Evolutionary conservation across 306 rosid species (phyloP).

Genomic region (Hippophae gyantsensis): DNA sequence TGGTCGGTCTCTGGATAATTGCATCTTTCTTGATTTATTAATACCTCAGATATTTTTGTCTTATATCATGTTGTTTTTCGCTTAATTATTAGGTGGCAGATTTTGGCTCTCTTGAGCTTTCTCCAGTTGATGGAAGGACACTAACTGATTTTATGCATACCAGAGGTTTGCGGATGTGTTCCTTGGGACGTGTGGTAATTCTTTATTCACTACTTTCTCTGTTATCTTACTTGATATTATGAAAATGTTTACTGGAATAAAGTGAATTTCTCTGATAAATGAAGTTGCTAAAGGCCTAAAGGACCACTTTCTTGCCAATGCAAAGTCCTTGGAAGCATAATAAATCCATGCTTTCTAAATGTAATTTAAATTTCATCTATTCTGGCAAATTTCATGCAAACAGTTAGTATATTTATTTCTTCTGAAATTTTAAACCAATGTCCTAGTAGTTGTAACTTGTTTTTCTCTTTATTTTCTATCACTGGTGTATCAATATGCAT

Average conservation of each 20-base stretch:
- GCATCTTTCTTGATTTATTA: conserved; percentile 3
- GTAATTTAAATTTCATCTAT: no score
- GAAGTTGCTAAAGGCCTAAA: no score
- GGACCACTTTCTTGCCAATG: no score
- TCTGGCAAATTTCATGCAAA: no score
- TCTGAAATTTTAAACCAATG: no score
- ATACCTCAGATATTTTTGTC: conserved; percentile 15
- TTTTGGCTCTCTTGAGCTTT: conserved; percentile 98
- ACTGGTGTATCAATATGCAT: not conserved
- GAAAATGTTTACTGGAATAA: not conserved
- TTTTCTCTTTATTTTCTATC: not conserved
- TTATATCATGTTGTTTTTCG: conserved; percentile 12
- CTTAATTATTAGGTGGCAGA: conserved; percentile 75
- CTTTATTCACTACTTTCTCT: not conserved
- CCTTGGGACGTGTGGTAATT: conserved; percentile 84
- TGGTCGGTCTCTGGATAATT: conserved; percentile 49
- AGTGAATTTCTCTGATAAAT: no score
- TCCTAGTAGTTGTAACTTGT: not conserved
- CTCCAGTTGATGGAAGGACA: conserved; percentile 98
- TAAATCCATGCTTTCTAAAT: no score
- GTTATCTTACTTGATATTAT: not conserved
- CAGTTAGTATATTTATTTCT: no score
- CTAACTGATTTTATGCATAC: conserved; percentile 98
- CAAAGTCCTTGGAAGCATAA: no score
- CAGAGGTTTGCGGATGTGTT: conserved; percentile 85